Base-by-base conservation (phyloP, 2,329 filamentous ascomycete species). In the Incumbomyces delicatus region DNA sequence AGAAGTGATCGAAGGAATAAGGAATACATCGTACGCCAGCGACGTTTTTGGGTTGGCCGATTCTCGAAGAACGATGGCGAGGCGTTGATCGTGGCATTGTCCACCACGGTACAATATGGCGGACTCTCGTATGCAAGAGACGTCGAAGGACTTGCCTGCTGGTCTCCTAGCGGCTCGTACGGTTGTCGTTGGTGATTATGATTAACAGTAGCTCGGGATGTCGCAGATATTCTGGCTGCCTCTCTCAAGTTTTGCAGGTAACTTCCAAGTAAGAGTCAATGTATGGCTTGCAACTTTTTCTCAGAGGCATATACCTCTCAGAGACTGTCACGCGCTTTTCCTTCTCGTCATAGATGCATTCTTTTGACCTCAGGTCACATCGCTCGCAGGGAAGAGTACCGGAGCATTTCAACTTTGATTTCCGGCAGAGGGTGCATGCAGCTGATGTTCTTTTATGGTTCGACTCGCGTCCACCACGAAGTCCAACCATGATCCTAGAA, bases 321-420 rank as follows among this genome's bases (percentile, higher is more conserved):
- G 70, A 71, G 4, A 75, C 70, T 4, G 74, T 56, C 12, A 75
- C 61, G 49, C 73, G 73, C 41, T 73, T 67, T 33, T 71, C 67
- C n/a, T 64, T 61, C 32, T 71, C 66, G 48, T 72, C 66, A 41
- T 71, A 71, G 5, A 61, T 58, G 45, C 69, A 71, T 1, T 59
- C 50, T 17, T 68, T 56, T n/a, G 64, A 66, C 17, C 68, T 62
- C 50, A 68, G 69, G 38, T 56, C 64, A 53, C 69, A 72, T 12
- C 60, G 61, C 40, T 66, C 63, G 56, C 68, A 71, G 7, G 68
- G 68, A 49, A 63, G 60, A 6, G 59, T 56, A 13, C 67, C 68
- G 17, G 66, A 66, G 52, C 68, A 71, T 51, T 66, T 68, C 51
- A 70, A 69, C 53, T 71, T 71, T 41, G 68, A 67, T 41, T 63